Percentiles rank a stretch among this genome's conserved stretches.
These are phyloP conservation scores for Dysphania ambrosioides DNA, from an alignment of 148 eudicot genomes.

Conservation along the genomic window DNA sequence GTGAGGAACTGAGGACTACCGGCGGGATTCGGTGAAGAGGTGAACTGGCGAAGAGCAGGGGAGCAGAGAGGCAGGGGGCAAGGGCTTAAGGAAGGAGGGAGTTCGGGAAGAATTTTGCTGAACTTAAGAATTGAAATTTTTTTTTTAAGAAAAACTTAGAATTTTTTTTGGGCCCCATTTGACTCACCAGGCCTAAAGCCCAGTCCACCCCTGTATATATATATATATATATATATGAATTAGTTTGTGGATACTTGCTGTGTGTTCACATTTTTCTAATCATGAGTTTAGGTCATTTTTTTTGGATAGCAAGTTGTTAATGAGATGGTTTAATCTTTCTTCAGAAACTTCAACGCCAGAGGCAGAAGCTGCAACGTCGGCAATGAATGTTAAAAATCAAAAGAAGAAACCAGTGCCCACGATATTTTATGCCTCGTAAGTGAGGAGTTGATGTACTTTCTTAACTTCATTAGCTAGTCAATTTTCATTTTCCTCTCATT, in stretches of 20 bases:
- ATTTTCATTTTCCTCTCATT: background rate
- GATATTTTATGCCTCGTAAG: conserved; percentile 90
- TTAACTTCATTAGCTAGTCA: background rate
- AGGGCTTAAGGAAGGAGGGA: too few species aligned
- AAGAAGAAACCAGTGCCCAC: conserved; percentile 58
- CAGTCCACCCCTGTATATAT: too few species aligned
- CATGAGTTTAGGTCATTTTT: background rate
- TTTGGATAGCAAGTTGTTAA: background rate
- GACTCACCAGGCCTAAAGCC: too few species aligned
- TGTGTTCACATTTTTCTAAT: background rate
- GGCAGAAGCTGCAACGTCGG: conserved; percentile 33
- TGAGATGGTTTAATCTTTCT: conserved; percentile 6
- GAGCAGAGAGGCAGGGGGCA: too few species aligned
- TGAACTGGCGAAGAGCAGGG: too few species aligned
- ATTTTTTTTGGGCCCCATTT: too few species aligned
- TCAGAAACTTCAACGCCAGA: conserved; percentile 46
- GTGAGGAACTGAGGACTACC: too few species aligned
- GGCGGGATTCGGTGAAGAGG: too few species aligned
- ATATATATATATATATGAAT: background rate
- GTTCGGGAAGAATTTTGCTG: too few species aligned
- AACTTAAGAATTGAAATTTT: too few species aligned
- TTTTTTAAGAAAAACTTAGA: too few species aligned
- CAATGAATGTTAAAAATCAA: conserved; percentile 37
- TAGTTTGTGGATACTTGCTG: background rate
- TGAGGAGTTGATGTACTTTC: conserved; percentile 5